phyloP scores from a whole-genome alignment of 2,329 filamentous ascomycete species.

The Aspergillus fijiensis region DNA sequence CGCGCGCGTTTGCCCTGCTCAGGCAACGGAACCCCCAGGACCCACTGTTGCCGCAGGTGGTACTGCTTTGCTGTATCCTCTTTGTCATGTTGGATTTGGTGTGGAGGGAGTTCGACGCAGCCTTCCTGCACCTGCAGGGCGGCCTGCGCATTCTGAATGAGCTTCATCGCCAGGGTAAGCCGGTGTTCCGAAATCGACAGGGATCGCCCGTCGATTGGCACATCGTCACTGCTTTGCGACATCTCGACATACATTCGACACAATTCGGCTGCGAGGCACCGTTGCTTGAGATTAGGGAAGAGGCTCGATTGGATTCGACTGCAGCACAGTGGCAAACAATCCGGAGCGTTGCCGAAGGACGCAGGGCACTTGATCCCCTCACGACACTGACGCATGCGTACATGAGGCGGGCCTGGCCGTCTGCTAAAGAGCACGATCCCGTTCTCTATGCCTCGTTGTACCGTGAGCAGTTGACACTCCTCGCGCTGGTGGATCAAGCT shows the following conservation, averaged over 20 bases:
- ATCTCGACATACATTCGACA: background rate
- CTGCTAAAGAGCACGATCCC: background rate
- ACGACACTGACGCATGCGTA: background rate
- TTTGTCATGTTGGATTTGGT: constrained; percentile 27
- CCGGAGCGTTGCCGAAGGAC: background rate
- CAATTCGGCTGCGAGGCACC: background rate
- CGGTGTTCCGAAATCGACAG: background rate
- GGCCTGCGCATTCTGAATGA: constrained; percentile 16
- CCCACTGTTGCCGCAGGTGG: constrained; percentile 16
- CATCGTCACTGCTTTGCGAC: background rate
- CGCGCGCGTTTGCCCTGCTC: constrained; percentile 19
- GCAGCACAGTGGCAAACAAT: background rate
- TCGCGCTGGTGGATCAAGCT: background rate
- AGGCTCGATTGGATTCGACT: background rate
- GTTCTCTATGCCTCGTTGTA: background rate
- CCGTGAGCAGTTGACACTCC: background rate
- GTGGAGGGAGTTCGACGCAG: constrained; percentile 21
- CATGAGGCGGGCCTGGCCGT: background rate
- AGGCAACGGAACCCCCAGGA: constrained; percentile 17
- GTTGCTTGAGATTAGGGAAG: background rate
- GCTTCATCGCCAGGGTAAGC: background rate
- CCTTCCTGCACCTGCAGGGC: constrained; percentile 23
- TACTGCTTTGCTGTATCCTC: constrained; percentile 26
- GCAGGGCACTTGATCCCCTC: background rate
- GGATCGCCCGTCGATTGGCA: background rate